Evolutionary conservation across 345 rosid genomes (phyloP).

Genomic region (Noccaea bulbosa): DNA sequence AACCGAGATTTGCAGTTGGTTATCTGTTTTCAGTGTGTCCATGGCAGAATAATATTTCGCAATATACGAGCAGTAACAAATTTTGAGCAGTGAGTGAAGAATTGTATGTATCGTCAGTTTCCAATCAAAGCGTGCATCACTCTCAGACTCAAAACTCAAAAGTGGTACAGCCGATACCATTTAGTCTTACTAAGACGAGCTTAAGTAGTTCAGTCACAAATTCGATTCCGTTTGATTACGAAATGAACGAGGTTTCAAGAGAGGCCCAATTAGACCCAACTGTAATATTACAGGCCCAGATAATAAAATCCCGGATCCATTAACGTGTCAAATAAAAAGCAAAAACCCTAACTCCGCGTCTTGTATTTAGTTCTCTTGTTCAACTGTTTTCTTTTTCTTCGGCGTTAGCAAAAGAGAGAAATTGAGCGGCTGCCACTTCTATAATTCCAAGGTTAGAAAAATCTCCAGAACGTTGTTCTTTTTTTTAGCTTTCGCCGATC

Average conservation of each 20-base stretch:
- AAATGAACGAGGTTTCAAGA: neutral
- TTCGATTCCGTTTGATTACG: neutral
- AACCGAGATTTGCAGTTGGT: too few relatives aligned
- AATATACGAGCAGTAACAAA: too few relatives aligned
- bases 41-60: too few relatives aligned
- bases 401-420: neutral
- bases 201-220: too few relatives aligned
- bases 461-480: neutral
- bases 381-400: neutral
- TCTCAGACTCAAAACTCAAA: too few relatives aligned
- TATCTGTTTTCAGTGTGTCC: too few relatives aligned
- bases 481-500: neutral
- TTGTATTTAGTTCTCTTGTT: constrained; percentile 28
- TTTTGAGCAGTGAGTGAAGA: too few relatives aligned
- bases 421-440: constrained; percentile 36
- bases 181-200: too few relatives aligned
- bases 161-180: too few relatives aligned
- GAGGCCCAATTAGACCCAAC: neutral
- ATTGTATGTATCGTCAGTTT: too few relatives aligned
- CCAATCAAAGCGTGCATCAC: too few relatives aligned
- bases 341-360: constrained; percentile 31
- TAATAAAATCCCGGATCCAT: neutral
- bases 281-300: neutral
- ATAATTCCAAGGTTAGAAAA: constrained; percentile 20
- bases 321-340: neutral